Percentiles rank a stretch among this genome's conserved stretches.
phyloP scores from a whole-genome alignment of 2,329 filamentous ascomycete species.

The Colletotrichum tropicale region DNA sequence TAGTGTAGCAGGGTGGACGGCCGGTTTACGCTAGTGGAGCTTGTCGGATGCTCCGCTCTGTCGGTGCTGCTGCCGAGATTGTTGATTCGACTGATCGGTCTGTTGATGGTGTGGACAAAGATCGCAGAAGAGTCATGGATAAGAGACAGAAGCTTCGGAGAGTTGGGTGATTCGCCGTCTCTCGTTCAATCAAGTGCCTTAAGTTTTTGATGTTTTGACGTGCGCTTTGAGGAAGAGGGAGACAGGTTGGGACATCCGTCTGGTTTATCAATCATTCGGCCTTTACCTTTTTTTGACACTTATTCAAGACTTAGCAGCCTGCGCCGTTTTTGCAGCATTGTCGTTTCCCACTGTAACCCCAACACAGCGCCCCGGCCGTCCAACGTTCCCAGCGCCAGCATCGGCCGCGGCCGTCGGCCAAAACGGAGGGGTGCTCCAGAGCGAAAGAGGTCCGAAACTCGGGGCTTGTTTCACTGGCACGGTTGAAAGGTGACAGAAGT shows the following conservation, averaged over 20 bases:
- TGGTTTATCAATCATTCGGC: neutral
- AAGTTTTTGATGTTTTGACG: neutral
- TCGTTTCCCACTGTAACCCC: neutral
- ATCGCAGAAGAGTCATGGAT: neutral
- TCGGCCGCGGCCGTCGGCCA: neutral
- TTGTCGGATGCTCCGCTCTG: neutral
- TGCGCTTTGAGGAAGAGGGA: neutral
- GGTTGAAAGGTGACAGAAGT: neutral
- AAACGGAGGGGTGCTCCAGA: neutral
- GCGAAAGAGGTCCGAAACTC: slow-evolving; percentile 7
- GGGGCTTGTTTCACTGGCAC: slow-evolving; percentile 14
- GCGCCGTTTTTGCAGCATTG: neutral
- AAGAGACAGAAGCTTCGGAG: no score
- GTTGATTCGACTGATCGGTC: neutral
- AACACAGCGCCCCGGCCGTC: neutral
- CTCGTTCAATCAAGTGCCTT: neutral
- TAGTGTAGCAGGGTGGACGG: neutral
- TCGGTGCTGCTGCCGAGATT: neutral
- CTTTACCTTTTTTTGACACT: neutral
- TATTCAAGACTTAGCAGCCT: neutral
- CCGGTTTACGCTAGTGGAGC: neutral
- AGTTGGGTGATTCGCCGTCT: neutral
- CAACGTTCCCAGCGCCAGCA: neutral
- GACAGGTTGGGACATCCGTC: neutral
- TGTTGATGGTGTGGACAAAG: neutral